Conservation (phyloP, 305 asterid species). For the Fraxinus nigra region DNA sequence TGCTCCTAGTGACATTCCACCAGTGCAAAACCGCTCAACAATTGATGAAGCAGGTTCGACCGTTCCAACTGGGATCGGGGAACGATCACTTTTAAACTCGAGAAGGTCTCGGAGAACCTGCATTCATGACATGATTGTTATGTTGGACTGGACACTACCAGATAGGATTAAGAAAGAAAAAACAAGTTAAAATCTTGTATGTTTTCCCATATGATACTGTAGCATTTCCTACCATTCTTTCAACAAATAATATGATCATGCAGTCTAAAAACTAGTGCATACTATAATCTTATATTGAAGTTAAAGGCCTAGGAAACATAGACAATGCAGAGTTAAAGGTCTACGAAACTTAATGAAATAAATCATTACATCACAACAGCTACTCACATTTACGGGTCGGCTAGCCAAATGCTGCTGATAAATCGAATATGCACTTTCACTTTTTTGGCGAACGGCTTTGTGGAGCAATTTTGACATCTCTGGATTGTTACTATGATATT, state of each 20-base stretch:
- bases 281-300: not conserved
- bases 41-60: slow-evolving; percentile 54
- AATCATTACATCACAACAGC: not conserved
- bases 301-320: not conserved
- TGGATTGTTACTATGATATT: slow-evolving; percentile 96
- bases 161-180: not conserved
- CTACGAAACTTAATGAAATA: not conserved
- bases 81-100: slow-evolving; percentile 76
- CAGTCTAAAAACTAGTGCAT: not conserved
- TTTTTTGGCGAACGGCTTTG: slow-evolving; percentile 92
- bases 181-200: not conserved
- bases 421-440: slow-evolving; percentile 78
- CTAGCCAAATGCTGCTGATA: slow-evolving; percentile 97
- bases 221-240: not conserved
- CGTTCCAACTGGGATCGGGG: slow-evolving; percentile 57
- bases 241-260: not conserved
- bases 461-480: slow-evolving; percentile 99
- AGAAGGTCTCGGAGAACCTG: slow-evolving; percentile 97
- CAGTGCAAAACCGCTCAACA: slow-evolving; percentile 58
- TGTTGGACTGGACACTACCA: not conserved
- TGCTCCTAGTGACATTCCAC: slow-evolving; percentile 63
- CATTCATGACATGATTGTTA: slow-evolving; percentile 18
- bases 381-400: slow-evolving; percentile 96
- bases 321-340: not conserved
- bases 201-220: not conserved